Evolutionary conservation across 768 basidiomycete species (phyloP).

Genomic region (Mycena vulgaris): DNA sequence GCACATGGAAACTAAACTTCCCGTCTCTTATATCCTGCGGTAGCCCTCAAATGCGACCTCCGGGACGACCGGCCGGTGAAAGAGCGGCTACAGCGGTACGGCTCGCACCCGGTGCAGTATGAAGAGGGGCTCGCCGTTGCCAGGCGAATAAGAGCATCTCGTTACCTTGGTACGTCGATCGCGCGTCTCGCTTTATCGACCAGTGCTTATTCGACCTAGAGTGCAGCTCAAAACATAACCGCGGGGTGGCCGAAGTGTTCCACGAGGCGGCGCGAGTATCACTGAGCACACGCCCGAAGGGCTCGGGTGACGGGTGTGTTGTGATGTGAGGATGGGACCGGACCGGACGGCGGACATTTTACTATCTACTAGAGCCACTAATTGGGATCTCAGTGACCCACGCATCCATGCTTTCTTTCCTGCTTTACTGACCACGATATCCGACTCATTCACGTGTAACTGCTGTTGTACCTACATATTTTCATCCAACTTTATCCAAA

Average conservation of each 20-base stretch:
- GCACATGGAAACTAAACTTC: conserved; percentile 16
- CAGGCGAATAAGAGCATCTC: conserved; percentile 90
- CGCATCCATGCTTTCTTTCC: conserved; percentile 30
- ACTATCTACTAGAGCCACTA: conserved; percentile 31
- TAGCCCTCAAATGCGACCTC: conserved; percentile 96
- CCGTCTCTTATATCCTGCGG: conserved; percentile 18
- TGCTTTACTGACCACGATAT: conserved; percentile 16
- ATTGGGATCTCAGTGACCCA: conserved; percentile 16
- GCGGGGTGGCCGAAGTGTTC: conserved; percentile 95
- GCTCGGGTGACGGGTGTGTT: conserved; percentile 70
- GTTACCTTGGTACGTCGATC: conserved; percentile 78
- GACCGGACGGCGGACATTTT: conserved; percentile 4
- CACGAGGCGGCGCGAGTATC: conserved; percentile 92
- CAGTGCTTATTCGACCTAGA: conserved; percentile 62
- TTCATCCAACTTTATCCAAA: neutral
- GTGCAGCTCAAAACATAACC: conserved; percentile 97
- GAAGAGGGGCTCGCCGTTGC: conserved; percentile 93
- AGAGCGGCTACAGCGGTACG: conserved; percentile 81
- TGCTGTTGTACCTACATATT: conserved; percentile 35
- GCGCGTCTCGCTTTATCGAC: neutral
- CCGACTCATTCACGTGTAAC: conserved; percentile 30
- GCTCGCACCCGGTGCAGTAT: conserved; percentile 85
- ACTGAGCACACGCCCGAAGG: conserved; percentile 80
- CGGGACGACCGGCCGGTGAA: conserved; percentile 84
- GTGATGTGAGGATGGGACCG: conserved; percentile 63